phyloP scores from a whole-genome alignment of 768 basidiomycete genomes.

The Mrakia gelida region DNA sequence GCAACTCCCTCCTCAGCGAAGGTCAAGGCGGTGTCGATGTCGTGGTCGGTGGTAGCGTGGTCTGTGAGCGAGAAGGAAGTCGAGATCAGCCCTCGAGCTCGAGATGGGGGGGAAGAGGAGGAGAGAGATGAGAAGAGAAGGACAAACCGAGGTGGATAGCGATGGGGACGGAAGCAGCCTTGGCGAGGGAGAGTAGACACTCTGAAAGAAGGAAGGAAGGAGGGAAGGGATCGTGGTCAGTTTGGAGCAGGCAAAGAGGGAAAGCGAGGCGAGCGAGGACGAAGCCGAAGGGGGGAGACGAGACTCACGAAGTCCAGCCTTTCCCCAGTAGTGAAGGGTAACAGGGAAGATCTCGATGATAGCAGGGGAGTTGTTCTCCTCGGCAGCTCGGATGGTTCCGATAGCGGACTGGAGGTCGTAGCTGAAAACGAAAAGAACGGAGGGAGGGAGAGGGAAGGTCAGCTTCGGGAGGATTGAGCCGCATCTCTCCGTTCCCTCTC shows the following conservation, averaged over 20 bases:
- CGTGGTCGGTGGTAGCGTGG: constrained; percentile 44
- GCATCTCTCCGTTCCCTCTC: neutral
- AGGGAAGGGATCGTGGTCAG: neutral
- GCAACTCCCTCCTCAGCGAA: constrained; percentile 45
- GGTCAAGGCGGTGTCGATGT: constrained; percentile 43
- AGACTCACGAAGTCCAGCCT: constrained; percentile 38
- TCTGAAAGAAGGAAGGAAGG: neutral
- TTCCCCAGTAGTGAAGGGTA: constrained; percentile 39
- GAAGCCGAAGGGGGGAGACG: neutral
- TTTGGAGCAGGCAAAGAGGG: neutral
- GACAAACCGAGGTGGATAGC: constrained; percentile 41
- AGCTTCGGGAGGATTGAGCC: neutral
- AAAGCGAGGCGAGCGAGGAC: neutral
- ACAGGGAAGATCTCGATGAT: constrained; percentile 45
- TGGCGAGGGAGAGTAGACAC: constrained; percentile 35
- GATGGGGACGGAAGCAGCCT: constrained; percentile 45
- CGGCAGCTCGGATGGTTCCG: constrained; percentile 44
- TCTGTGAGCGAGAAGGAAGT: constrained; percentile 14
- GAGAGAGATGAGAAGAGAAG: neutral
- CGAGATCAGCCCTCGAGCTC: constrained; percentile 3
- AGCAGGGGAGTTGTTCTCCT: constrained; percentile 42
- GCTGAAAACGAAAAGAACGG: constrained; percentile 22
- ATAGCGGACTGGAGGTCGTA: constrained; percentile 42
- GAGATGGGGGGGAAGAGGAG: neutral
- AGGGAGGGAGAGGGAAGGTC: neutral